These are phyloP conservation scores for Tulasnella sp. DNA, from an alignment of 768 basidiomycete genomes.

Conservation along the genomic window DNA sequence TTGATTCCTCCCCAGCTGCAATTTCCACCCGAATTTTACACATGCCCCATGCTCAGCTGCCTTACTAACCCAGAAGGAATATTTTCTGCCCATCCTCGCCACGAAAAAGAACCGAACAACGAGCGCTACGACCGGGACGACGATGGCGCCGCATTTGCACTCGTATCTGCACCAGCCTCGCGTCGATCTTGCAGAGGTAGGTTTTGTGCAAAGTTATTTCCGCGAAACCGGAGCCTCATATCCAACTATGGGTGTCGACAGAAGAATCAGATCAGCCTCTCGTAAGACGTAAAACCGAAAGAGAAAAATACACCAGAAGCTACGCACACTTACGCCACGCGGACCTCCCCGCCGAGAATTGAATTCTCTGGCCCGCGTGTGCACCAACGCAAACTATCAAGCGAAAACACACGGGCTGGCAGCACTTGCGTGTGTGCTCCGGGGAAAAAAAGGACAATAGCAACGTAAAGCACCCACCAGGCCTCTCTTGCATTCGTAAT, in stretches of 20 bases:
- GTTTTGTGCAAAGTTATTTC: constrained; percentile 23
- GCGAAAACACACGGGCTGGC: too few species aligned
- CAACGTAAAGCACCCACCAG: not conserved
- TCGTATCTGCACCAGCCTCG: constrained; percentile 3
- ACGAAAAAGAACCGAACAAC: not conserved
- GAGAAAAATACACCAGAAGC: not conserved
- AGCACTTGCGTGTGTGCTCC: not conserved
- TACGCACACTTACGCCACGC: constrained; percentile 46
- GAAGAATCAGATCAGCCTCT: not conserved
- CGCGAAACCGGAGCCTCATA: constrained; percentile 73
- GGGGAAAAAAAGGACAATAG: not conserved
- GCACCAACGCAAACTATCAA: too few species aligned
- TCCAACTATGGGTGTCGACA: constrained; percentile 42
- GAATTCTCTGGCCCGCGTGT: too few species aligned
- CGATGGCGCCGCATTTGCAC: too few species aligned
- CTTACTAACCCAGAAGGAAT: too few species aligned
- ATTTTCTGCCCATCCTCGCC: too few species aligned
- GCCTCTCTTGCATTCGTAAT: constrained; percentile 82
- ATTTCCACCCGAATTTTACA: too few species aligned
- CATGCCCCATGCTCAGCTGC: too few species aligned
- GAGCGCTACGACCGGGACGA: too few species aligned
- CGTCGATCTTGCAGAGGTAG: constrained; percentile 9
- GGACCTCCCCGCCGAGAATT: not conserved
- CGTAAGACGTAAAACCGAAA: too few species aligned
- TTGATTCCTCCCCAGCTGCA: too few species aligned